Conservation (phyloP, 106 monocot species). For the Agapanthus africanus region DNA sequence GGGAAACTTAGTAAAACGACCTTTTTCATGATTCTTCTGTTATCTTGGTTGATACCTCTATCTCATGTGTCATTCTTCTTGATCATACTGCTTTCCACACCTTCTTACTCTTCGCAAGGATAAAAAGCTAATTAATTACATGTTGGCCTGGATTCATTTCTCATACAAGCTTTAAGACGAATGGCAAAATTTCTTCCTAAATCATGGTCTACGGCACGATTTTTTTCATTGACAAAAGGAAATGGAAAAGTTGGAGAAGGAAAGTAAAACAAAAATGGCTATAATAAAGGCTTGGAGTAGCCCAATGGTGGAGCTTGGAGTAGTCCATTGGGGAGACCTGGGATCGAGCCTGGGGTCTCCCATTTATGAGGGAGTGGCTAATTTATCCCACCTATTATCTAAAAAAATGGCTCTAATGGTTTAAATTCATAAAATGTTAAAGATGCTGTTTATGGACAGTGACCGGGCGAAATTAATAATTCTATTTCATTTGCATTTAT, state of each 20-base stretch:
- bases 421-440: too few relatives aligned
- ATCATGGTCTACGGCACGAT: background rate
- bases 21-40: background rate
- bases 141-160: background rate
- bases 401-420: too few relatives aligned
- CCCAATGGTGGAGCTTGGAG: too few relatives aligned
- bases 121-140: background rate
- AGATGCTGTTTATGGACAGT: too few relatives aligned
- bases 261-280: too few relatives aligned
- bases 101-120: background rate
- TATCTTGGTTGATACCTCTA: background rate
- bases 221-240: background rate
- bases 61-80: background rate
- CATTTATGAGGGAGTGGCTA: too few relatives aligned
- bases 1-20: background rate
- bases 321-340: too few relatives aligned
- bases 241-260: background rate
- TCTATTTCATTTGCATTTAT: too few relatives aligned
- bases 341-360: too few relatives aligned
- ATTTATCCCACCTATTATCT: too few relatives aligned
- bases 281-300: too few relatives aligned
- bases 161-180: background rate
- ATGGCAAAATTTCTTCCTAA: constrained; percentile 1
- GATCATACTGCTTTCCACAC: background rate
- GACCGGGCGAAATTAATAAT: too few relatives aligned